A percentile compares a stretch with the other conserved stretches of the same genome.
These are phyloP conservation scores for Melastoma candidum DNA, from an alignment of 441 rosid genomes.

Conservation along the genomic window DNA sequence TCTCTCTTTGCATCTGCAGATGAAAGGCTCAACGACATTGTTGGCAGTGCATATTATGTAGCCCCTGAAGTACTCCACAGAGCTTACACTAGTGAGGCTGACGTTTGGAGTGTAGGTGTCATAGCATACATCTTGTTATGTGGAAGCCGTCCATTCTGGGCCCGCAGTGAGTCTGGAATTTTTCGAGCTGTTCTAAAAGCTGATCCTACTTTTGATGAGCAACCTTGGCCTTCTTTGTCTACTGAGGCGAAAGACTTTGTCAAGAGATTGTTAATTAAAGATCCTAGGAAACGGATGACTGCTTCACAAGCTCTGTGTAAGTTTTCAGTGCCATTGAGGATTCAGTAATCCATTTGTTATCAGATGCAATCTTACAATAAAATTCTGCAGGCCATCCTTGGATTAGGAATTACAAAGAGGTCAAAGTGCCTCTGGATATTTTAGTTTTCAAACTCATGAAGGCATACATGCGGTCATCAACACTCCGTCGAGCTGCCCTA, in stretches of 20 bases:
- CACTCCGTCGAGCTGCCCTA: constrained; percentile 85
- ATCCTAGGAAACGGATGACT: constrained; percentile 15
- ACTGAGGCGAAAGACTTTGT: constrained; percentile 11
- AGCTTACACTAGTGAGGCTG: constrained; percentile 15
- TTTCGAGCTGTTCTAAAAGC: constrained; percentile 17
- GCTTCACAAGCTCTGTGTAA: constrained; percentile 16
- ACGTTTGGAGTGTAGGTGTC: constrained; percentile 15
- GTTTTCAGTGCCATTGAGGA: constrained; percentile 7
- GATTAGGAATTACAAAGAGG: constrained; percentile 41
- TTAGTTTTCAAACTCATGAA: constrained; percentile 59
- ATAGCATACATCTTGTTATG: constrained; percentile 14
- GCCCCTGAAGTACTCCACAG: constrained; percentile 17
- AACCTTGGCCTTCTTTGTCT: constrained; percentile 13
- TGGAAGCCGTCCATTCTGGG: constrained; percentile 17
- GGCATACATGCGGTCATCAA: constrained; percentile 71
- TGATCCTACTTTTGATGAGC: constrained; percentile 13
- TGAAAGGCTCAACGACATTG: constrained; percentile 15
- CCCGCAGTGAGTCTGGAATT: constrained; percentile 14
- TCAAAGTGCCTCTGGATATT: constrained; percentile 71
- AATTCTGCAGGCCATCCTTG: constrained; percentile 82
- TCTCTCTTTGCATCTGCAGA: not conserved
- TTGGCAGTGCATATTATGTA: constrained; percentile 14
- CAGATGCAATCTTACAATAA: not conserved
- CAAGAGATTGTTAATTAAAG: constrained; percentile 13
- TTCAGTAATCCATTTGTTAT: not conserved